Evolutionary conservation across 768 basidiomycete genomes (phyloP), one percentile per base, ranked within the genome.

Genomic region (Crepidotus variabilis): DNA sequence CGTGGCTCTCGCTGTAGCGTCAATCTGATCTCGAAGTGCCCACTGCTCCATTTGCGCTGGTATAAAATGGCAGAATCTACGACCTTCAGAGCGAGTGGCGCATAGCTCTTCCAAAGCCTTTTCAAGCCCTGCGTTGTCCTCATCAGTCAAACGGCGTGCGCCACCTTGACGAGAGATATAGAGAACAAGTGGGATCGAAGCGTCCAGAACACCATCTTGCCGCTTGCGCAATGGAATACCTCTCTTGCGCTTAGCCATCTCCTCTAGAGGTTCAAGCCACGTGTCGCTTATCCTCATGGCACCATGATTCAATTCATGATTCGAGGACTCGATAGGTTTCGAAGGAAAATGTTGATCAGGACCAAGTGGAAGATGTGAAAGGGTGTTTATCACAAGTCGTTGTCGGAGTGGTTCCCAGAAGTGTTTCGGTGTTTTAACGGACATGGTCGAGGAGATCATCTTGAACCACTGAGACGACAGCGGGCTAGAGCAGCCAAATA

Each of bases 101-200:
- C 39, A 43, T 35, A 88, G 72, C 57, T 72, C 72, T 20, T 67
- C 57, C 16, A 88, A 66, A 32, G 75, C 76, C 11, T 63, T 49
- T 2, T 87, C 72, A 21, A 87, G 70, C 8, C 63, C 65, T 2
- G 75, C 73, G 61, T 87, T 83, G 58, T 83, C 79, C 24, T 74
- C 69, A 1, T 69, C 66, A 16, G 74, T 66, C 48, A 87, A 64
- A 32, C 73, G 65, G 36, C 74, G 65, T 2, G 69, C 56, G 0
- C 76, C 68, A 10, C 68, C 67, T 67, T 88, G 87, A 16, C 87
- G 75, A 39, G 82, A 82, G 54, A 88, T 75, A 57, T 88, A 88
- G 2, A 82, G 83, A 49, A 75, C 71, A 0, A 71, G n/a, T 1
- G 71, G 71, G 13, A 34, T 39, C 13, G 39, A 43, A 4, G 39